Evolutionary conservation across 1,139 yeast genomes (phyloP).

Genomic region (Candida glucosophila): DNA sequence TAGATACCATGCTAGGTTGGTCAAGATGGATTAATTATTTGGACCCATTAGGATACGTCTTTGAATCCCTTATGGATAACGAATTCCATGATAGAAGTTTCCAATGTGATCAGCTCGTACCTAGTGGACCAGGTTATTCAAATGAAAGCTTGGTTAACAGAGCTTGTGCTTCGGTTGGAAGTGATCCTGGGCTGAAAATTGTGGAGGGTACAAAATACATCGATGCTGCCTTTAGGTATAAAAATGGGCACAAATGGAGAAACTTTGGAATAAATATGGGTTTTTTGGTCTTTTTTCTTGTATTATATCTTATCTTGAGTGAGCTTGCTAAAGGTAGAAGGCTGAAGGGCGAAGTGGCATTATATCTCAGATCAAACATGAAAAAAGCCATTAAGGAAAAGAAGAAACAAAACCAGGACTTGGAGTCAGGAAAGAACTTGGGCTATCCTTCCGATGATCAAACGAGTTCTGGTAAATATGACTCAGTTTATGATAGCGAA

Average conservation of each 20-base stretch:
- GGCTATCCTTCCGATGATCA: conserved; percentile 1
- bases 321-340: conserved; percentile 66
- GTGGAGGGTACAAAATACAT: conserved; percentile 59
- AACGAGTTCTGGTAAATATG: not conserved
- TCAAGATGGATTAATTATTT: conserved; percentile 53
- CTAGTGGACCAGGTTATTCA: conserved; percentile 44
- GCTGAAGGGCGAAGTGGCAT: conserved; percentile 76
- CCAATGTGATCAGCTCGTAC: conserved; percentile 37
- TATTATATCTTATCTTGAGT: conserved; percentile 46
- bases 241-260: conserved; percentile 67
- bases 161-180: conserved; percentile 59
- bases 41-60: conserved; percentile 50
- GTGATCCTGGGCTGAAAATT: conserved; percentile 43
- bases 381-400: conserved; percentile 53
- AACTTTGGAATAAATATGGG: conserved; percentile 65
- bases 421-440: conserved; percentile 1
- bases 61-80: conserved; percentile 48
- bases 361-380: conserved; percentile 40
- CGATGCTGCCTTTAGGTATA: conserved; percentile 36
- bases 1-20: conserved; percentile 55
- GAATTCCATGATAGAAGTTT: conserved; percentile 44
- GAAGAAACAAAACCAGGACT: conserved; percentile 36
- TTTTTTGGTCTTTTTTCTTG: conserved; percentile 46
- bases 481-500: not conserved
- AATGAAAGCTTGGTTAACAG: conserved; percentile 18